These are phyloP conservation scores for Caloboletus inedulis DNA, from an alignment of 1,284 basidiomycete species.

Conservation along the genomic window DNA sequence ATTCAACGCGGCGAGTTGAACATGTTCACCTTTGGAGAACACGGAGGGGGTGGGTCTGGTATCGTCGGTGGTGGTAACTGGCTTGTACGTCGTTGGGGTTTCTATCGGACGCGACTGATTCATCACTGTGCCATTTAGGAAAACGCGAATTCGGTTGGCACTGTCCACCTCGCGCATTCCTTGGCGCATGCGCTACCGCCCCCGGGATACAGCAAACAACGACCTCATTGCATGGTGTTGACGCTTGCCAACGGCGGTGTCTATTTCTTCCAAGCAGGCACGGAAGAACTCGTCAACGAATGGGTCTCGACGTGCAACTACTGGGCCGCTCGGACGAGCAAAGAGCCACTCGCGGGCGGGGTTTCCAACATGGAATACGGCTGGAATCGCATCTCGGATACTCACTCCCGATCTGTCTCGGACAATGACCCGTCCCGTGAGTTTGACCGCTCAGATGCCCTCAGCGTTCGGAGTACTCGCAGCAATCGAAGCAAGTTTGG, in stretches of 20 bases:
- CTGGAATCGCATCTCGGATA: conserved; percentile 79
- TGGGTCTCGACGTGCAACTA: conserved; percentile 99
- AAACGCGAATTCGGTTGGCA: conserved; percentile 82
- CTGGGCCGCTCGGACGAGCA: conserved; percentile 92
- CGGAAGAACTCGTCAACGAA: conserved; percentile 94
- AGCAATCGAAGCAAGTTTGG: conserved; percentile 67
- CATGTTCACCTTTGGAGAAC: conserved; percentile 91
- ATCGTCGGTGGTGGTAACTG: conserved; percentile 94
- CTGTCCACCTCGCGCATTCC: conserved; percentile 82
- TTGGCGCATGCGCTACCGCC: conserved; percentile 85
- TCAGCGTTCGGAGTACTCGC: conserved; percentile 68
- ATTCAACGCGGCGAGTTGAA: conserved; percentile 90
- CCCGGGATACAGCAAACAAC: conserved; percentile 86
- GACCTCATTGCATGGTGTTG: conserved; percentile 95
- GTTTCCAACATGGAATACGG: conserved; percentile 99
- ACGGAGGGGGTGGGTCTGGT: conserved; percentile 51
- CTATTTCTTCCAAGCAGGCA: conserved; percentile 97
- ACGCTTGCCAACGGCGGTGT: conserved; percentile 85
- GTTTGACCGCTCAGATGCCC: conserved; percentile 52
- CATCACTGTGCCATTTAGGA: conserved; percentile 44
- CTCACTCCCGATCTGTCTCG: conserved; percentile 54
- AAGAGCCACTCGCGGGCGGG: conserved; percentile 90
- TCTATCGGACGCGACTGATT: conserved; percentile 3
- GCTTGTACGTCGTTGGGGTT: conserved; percentile 61
- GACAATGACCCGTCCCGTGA: conserved; percentile 54